Evolutionary conservation across 2,329 filamentous ascomycete species (phyloP), one percentile per base, ranked within the genome.

Genomic region (Sclerotinia minor): DNA sequence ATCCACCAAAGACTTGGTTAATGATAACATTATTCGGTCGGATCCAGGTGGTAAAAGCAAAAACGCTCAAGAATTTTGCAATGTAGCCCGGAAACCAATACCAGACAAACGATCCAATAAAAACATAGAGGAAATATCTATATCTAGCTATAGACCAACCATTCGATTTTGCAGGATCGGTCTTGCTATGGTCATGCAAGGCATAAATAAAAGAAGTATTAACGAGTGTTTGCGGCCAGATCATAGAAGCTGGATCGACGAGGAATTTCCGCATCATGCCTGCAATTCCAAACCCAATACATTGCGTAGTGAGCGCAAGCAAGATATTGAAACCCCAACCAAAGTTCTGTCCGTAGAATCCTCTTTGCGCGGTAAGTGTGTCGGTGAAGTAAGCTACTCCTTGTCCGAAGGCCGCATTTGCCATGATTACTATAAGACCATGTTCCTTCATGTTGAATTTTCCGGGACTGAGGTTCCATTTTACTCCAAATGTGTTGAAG

Each of bases 321-420:
- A 89, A 78, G 4, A 88, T 77, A 75, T 88, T 83, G 77, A 87
- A 88, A 1, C 81, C 82, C 79, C 84, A 87, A 7, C 83, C 19
- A 90, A 79, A 67, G 86, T 89, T 76, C 91, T 89, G 1, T 86
- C 89, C 6, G 86, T 93, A 93, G 73, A 92, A 92, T 17, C 89
- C 83, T 38, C 86, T 79, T 77, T 92, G 89, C 0, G 89, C 89
- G 2, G 92, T 81, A 55, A 93, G 84, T 41, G 92, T 88, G 72
- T 92, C 90, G 0, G 89, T 92, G 0, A 89, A 88, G 73, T 93
- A 92, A 5, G 75, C 80, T 84, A 88, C 67, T 2, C 70, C 67
- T n/a, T 52, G 49, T 29, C 60, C 67, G 44, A 70, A 69, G 9
- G 71, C 61, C 17, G 68, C 69, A 82, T 83, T 74, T 11, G 73